These are phyloP conservation scores for Aspergillus sojae DNA, from an alignment of 2,329 filamentous ascomycete species.

Conservation along the genomic window DNA sequence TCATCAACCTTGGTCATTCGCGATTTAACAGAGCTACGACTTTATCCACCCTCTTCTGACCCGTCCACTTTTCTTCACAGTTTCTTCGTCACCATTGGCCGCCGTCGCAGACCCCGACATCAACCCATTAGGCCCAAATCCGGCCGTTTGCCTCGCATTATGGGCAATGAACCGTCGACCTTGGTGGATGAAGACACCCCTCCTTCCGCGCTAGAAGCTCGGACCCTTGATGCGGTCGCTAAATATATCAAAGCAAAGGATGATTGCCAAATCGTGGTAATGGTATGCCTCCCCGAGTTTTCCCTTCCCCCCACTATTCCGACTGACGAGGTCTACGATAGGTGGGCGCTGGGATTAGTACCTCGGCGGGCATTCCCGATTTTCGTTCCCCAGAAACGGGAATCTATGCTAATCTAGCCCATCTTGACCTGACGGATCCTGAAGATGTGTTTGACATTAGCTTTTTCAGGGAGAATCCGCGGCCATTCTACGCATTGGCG, in stretches of 20 bases:
- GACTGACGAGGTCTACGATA: conserved; percentile 24
- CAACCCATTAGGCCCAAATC: conserved; percentile 20
- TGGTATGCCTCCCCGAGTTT: conserved; percentile 53
- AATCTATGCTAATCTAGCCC: conserved; percentile 87
- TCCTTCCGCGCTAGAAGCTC: conserved; percentile 67
- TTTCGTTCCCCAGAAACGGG: conserved; percentile 93
- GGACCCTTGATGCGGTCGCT: conserved; percentile 75
- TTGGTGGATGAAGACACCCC: conserved; percentile 65
- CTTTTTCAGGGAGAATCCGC: conserved; percentile 82
- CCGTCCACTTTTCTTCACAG: not conserved
- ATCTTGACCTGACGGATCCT: conserved; percentile 81
- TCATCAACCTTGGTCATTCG: not conserved
- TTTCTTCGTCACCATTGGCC: conserved; percentile 22
- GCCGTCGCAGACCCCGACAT: conserved; percentile 26
- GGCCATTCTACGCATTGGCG: conserved; percentile 89
- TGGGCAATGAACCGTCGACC: conserved; percentile 83
- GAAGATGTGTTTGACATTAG: conserved; percentile 93
- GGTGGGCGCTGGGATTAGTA: conserved; percentile 80
- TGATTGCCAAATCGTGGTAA: conserved; percentile 74
- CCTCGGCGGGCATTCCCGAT: conserved; percentile 71
- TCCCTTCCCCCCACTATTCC: conserved; percentile 7
- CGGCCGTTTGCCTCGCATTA: conserved; percentile 43
- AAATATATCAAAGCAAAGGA: conserved; percentile 73
- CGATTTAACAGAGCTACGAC: too few relatives aligned
- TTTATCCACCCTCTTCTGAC: not conserved